A percentile compares a stretch with the other conserved stretches of the same genome.
phyloP scores from a whole-genome alignment of 2,329 filamentous ascomycete species.

The Ophiosphaerella herpotricha region DNA sequence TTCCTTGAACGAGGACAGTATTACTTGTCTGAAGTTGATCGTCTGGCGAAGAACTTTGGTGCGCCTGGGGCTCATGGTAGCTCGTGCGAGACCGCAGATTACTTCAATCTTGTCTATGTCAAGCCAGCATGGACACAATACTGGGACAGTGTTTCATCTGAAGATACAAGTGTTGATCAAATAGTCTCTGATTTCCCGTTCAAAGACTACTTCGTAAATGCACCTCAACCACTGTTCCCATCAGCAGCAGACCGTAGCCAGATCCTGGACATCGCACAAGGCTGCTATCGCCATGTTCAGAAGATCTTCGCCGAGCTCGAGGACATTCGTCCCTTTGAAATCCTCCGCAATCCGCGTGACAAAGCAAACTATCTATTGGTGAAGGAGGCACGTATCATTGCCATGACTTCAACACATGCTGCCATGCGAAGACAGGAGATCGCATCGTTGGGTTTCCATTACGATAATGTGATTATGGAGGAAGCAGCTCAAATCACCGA shows the following conservation, averaged over 20 bases:
- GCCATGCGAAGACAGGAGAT: conserved; percentile 94
- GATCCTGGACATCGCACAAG: conserved; percentile 75
- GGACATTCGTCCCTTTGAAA: conserved; percentile 93
- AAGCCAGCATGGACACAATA: conserved; percentile 88
- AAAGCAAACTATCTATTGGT: conserved; percentile 95
- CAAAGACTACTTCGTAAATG: conserved; percentile 81
- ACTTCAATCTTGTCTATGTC: conserved; percentile 93
- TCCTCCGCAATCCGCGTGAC: conserved; percentile 83
- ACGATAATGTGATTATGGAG: conserved; percentile 98
- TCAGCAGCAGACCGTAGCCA: conserved; percentile 65
- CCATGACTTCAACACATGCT: conserved; percentile 98
- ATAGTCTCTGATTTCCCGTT: conserved; percentile 83
- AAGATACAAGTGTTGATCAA: conserved; percentile 62
- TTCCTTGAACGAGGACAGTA: conserved; percentile 85
- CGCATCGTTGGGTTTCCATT: conserved; percentile 87
- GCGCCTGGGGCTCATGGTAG: conserved; percentile 94
- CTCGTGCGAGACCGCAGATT: conserved; percentile 94
- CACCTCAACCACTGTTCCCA: conserved; percentile 84
- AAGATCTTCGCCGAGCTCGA: conserved; percentile 92
- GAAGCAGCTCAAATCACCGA: conserved; percentile 98
- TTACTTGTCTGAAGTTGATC: conserved; percentile 81
- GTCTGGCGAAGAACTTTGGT: conserved; percentile 80
- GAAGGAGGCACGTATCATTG: conserved; percentile 95
- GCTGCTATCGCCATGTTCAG: conserved; percentile 85
- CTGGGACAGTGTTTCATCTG: conserved; percentile 65